These are phyloP conservation scores for Trichoderma sp. DNA, from an alignment of 2,329 filamentous ascomycete species.

Conservation along the genomic window DNA sequence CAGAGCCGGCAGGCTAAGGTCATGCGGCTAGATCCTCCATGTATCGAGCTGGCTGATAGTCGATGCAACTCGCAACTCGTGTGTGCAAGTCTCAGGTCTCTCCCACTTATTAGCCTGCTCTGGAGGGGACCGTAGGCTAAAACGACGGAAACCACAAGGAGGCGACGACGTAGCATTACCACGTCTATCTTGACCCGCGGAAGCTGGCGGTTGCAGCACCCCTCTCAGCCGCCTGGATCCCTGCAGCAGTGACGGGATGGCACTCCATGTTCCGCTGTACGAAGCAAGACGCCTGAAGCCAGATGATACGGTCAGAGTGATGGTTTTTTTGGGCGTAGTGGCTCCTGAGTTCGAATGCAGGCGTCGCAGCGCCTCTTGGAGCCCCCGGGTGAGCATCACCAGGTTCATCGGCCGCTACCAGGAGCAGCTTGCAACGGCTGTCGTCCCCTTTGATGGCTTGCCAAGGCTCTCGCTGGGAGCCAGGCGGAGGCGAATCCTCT, in stretches of 20 bases:
- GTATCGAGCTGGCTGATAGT: slow-evolving; percentile 2
- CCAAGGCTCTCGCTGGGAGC: slow-evolving; percentile 6
- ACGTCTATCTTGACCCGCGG: slow-evolving; percentile 11
- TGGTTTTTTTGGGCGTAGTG: background rate
- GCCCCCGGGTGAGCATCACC: background rate
- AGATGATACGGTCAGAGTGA: background rate
- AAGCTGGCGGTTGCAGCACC: slow-evolving; percentile 4
- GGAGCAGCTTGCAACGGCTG: background rate
- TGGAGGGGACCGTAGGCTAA: background rate
- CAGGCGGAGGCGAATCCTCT: slow-evolving; percentile 8
- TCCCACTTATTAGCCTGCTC: background rate
- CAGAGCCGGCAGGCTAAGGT: background rate
- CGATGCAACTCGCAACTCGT: background rate
- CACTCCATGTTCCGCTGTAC: background rate
- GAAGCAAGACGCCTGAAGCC: background rate
- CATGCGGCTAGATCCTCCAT: slow-evolving; percentile 14
- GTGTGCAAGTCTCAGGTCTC: background rate
- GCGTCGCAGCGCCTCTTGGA: background rate
- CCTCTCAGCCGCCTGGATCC: slow-evolving; percentile 13
- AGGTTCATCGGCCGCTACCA: background rate
- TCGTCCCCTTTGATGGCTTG: background rate
- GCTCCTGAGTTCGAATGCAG: background rate
- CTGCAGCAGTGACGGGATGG: slow-evolving; percentile 2
- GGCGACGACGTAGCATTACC: background rate
- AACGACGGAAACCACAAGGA: background rate